A percentile compares a stretch with the other conserved stretches of the same genome.
These are phyloP conservation scores for Brassica napus DNA, from an alignment of 345 rosid species.

Conservation along the genomic window Da-Ae NC_063437.1:1370501-1371000, in stretches of 20 bases:
- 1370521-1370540: constrained; percentile 40
- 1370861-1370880: neutral
- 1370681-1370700: constrained; percentile 34
- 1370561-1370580: constrained; percentile 86
- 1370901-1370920: constrained; percentile 3
- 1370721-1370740: neutral
- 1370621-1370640: constrained; percentile 95
- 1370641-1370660: constrained; percentile 86
- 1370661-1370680: constrained; percentile 51
- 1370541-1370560: constrained; percentile 66
- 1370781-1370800: constrained; percentile 36
- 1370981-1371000: constrained; percentile 15
- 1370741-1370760: neutral
- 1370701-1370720: constrained; percentile 29
- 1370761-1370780: constrained; percentile 12
- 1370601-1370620: constrained; percentile 81
- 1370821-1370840: constrained; percentile 43
- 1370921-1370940: constrained; percentile 23
- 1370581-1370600: constrained; percentile 78
- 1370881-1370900: constrained; percentile 19
- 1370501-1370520: neutral
- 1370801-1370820: constrained; percentile 30
- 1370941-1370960: constrained; percentile 2
- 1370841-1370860: constrained; percentile 10
- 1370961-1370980: constrained; percentile 32